Evolutionary conservation across 2,329 filamentous ascomycete species (phyloP), one percentile per base, ranked within the genome.

Genomic region (Fusarium coicis): DNA sequence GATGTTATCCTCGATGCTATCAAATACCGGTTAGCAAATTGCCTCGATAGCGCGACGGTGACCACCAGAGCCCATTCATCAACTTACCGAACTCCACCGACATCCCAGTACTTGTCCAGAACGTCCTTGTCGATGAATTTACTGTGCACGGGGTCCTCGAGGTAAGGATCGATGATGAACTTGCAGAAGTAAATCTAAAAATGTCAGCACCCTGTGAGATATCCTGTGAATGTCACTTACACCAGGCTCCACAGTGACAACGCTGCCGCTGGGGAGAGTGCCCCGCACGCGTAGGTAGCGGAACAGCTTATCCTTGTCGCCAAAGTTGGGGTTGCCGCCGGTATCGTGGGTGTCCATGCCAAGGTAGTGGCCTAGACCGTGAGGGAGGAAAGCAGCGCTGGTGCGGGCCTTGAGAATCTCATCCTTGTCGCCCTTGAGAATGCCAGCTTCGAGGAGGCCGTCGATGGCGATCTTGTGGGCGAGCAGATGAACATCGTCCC

Each of bases 191-290:
- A 98, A 71, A 96, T 91, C 89, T 91, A 68, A 30, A 21, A n/a
- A 15, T 15, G 56, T 74, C 40, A 78, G 63, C 4, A 30, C 14
- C 28, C 6, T 16, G 12, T 19, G 15, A 28, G 23, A 19, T 15
- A 12, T 2, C 8, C 14, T 21, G 18, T 14, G 37, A 10, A 26
- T 8, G 32, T 4, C 19, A 86, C 90, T 83, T 86, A 93, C 90
- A 53, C 96, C 96, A 18, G 96, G 96, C 85, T 99, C 96, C 43
- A 98, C 96, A 0, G 96, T 99, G 59, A 99, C 91, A 30, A 99
- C 94, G 55, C 92, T 92, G 12, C 93, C 92, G 1, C 91, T 92
- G 1, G 94, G 94, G 53, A 98, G 82, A 28, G 84, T 87, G 18
- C 93, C 92, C 59, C 96, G 87, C 43, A 97, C 91, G 49, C 96